phyloP scores from a whole-genome alignment of 345 rosid genomes.

The Mallotus nudiflorus region DNA sequence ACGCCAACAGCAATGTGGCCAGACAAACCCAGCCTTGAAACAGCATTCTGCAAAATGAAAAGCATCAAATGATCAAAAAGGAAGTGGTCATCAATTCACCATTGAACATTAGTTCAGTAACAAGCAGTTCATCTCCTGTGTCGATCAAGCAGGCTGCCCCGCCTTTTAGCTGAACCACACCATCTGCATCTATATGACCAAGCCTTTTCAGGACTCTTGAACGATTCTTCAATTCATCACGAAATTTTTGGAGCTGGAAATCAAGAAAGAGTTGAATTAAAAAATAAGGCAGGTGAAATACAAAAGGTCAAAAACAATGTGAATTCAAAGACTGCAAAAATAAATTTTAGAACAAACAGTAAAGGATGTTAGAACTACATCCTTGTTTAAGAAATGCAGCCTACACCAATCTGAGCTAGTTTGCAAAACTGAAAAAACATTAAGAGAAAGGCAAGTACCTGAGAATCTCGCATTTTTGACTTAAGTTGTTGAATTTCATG shows the following conservation, averaged over 20 bases:
- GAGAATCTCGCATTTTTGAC: constrained; percentile 95
- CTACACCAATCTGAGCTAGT: too few relatives aligned
- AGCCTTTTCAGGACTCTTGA: constrained; percentile 91
- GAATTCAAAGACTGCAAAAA: background rate
- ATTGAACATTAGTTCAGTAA: constrained; percentile 96
- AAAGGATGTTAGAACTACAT: background rate
- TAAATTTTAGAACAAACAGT: background rate
- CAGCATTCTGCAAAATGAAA: constrained; percentile 11
- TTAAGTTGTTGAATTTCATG: constrained; percentile 94
- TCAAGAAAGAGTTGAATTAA: constrained; percentile 8
- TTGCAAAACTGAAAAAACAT: background rate
- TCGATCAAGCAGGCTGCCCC: constrained; percentile 99
- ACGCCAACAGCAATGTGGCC: constrained; percentile 5
- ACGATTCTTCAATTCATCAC: constrained; percentile 92
- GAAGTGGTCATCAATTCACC: constrained; percentile 42
- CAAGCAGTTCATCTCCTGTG: constrained; percentile 98
- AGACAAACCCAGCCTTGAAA: constrained; percentile 17
- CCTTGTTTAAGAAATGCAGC: background rate
- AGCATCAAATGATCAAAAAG: constrained; percentile 12
- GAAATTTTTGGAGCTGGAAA: constrained; percentile 88
- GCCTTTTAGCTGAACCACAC: constrained; percentile 90
- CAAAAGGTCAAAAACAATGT: background rate
- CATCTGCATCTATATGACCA: constrained; percentile 85
- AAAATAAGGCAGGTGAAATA: constrained; percentile 2
- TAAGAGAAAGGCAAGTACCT: constrained; percentile 49